These are phyloP conservation scores for Aspergillus sparsus DNA, from an alignment of 495 filamentous ascomycete species.

Conservation along the genomic window DNA sequence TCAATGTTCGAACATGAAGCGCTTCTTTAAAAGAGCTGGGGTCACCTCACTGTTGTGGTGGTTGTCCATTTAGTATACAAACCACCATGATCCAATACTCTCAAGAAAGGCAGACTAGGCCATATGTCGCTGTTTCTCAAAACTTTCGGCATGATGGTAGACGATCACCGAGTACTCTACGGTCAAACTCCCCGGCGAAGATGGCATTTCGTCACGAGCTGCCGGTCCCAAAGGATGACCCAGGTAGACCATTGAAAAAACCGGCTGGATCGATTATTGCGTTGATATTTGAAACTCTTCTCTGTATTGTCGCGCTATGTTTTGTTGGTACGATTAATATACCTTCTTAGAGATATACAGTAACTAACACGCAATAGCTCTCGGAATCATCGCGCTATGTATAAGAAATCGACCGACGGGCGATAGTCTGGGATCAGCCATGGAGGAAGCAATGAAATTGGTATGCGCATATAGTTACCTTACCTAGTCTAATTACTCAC, in stretches of 20 bases:
- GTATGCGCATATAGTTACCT: not conserved
- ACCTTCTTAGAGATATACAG: not conserved
- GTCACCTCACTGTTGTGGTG: not conserved
- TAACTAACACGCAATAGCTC: constrained; percentile 2
- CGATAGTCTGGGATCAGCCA: constrained; percentile 9
- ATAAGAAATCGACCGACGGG: constrained; percentile 16
- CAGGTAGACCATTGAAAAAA: constrained; percentile 3
- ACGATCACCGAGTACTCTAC: not conserved
- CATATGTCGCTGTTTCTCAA: not conserved
- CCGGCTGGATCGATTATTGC: constrained; percentile 17
- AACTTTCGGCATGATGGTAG: not conserved
- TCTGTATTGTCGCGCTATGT: constrained; percentile 15
- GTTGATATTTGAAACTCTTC: constrained; percentile 8
- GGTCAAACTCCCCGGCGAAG: not conserved
- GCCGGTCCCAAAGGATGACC: not conserved
- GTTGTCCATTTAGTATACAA: not conserved
- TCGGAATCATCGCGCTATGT: constrained; percentile 11
- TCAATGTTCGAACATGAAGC: not conserved
- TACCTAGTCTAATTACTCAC: not conserved
- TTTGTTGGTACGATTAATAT: constrained; percentile 8
- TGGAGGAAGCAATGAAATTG: constrained; percentile 18
- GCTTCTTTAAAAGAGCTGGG: not conserved
- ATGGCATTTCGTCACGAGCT: constrained; percentile 5
- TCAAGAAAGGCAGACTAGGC: not conserved
- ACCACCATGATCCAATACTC: constrained; percentile 1